These are phyloP conservation scores for Ascochyta pisi DNA, from an alignment of 2,329 filamentous ascomycete species.

Conservation along the genomic window DNA sequence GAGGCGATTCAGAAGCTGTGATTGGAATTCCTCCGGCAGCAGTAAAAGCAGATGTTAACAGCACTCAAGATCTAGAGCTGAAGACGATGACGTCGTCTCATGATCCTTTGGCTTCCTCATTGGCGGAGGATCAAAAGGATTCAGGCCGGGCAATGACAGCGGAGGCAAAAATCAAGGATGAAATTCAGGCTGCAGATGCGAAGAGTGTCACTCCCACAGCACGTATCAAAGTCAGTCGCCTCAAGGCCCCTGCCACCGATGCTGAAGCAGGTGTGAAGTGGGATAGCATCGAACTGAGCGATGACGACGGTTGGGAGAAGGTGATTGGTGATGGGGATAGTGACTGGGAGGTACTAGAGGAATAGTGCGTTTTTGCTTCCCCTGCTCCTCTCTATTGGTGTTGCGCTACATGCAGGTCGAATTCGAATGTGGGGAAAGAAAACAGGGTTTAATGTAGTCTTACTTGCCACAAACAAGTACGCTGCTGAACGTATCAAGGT, in stretches of 20 bases:
- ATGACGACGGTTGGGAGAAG: constrained; percentile 14
- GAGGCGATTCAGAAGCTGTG: background rate
- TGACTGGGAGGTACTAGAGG: constrained; percentile 11
- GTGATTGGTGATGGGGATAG: background rate
- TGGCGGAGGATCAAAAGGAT: background rate
- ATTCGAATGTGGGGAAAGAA: background rate
- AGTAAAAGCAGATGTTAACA: background rate
- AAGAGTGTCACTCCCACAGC: background rate
- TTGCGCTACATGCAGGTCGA: background rate
- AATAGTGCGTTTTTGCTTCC: background rate
- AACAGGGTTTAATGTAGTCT: too few species aligned
- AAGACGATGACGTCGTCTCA: background rate
- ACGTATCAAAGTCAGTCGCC: too few species aligned
- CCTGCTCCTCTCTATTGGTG: background rate
- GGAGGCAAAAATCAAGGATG: background rate
- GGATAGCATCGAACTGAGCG: constrained; percentile 5
- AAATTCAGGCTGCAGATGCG: background rate
- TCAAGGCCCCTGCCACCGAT: background rate
- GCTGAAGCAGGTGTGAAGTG: background rate
- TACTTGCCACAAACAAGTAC: too few species aligned
- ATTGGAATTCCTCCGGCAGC: background rate
- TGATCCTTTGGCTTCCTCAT: background rate
- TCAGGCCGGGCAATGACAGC: background rate
- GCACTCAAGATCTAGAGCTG: background rate
- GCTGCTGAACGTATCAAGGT: too few species aligned